Conservation (phyloP, 2,329 filamentous ascomycete genomes). For the Dendrostoma leiphaemia region DNA sequence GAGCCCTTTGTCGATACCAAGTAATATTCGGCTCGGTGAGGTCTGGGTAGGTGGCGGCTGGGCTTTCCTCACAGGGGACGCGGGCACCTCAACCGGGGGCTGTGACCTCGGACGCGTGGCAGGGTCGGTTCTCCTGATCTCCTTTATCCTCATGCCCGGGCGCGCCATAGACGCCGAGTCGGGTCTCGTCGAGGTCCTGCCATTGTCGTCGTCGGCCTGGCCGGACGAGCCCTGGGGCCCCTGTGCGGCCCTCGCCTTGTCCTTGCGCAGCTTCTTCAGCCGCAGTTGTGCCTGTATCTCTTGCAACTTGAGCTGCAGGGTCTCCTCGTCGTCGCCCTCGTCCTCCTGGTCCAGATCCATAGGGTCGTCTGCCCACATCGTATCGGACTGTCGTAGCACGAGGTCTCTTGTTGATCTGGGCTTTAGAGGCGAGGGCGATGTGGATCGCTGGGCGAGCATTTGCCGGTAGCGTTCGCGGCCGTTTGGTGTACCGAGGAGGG, state of each 20-base stretch:
- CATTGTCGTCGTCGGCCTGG: conserved; percentile 23
- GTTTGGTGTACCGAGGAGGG: conserved; percentile 66
- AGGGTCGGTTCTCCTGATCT: conserved; percentile 15
- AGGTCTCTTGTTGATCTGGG: conserved; percentile 34
- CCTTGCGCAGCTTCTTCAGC: conserved; percentile 79
- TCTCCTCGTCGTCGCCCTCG: conserved; percentile 81
- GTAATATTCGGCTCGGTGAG: conserved; percentile 74
- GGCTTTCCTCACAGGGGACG: conserved; percentile 65
- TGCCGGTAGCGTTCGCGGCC: conserved; percentile 75
- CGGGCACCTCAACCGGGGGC: conserved; percentile 67
- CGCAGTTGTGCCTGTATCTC: conserved; percentile 86
- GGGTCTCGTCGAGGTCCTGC: conserved; percentile 13
- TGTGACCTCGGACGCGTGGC: conserved; percentile 12
- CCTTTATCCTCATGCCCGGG: conserved; percentile 14
- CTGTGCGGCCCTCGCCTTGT: conserved; percentile 38
- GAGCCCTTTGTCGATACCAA: conserved; percentile 89
- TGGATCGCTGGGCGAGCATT: conserved; percentile 63
- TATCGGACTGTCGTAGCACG: conserved; percentile 21
- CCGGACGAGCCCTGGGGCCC: conserved; percentile 7
- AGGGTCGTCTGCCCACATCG: conserved; percentile 15
- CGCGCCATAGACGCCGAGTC: conserved; percentile 11
- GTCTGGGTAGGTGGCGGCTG: conserved; percentile 52
- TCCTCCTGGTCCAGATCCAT: conserved; percentile 41
- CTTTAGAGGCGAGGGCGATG: conserved; percentile 66
- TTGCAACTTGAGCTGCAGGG: conserved; percentile 77